phyloP scores from a whole-genome alignment of 176 grass and related monocot genomes.

The Urochloa ruziziensis region DNA sequence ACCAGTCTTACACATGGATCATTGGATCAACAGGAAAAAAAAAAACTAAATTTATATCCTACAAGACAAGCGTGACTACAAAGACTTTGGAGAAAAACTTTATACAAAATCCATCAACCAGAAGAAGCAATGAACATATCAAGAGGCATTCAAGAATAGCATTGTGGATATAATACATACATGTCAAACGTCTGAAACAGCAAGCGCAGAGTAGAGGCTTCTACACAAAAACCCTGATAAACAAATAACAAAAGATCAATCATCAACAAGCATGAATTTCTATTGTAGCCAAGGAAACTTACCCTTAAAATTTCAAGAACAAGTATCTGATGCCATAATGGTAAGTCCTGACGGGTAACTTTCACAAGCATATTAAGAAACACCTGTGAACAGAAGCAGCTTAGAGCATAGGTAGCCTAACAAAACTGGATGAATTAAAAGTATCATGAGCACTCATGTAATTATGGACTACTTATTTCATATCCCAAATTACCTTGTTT shows the following conservation, averaged over 20 bases:
- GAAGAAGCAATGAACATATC: conserved; percentile 16
- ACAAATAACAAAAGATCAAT: conserved; percentile 6
- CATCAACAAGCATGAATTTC: conserved; percentile 3
- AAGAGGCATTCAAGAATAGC: conserved; percentile 27
- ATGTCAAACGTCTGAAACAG: conserved; percentile 98
- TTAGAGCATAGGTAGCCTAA: conserved; percentile 25
- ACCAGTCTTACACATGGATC: neutral
- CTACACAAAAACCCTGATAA: conserved; percentile 93
- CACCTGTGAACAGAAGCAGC: conserved; percentile 61
- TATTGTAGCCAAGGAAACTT: conserved; percentile 33
- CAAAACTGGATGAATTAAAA: conserved; percentile 30
- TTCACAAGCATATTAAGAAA: conserved; percentile 99
- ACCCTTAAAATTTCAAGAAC: conserved; percentile 98
- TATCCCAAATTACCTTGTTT: neutral
- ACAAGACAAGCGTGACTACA: conserved; percentile 25
- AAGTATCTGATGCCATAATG: conserved; percentile 98
- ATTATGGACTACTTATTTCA: neutral
- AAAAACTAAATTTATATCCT: conserved; percentile 17
- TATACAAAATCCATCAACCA: conserved; percentile 3
- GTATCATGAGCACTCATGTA: neutral
- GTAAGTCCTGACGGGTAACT: conserved; percentile 89
- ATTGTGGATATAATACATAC: conserved; percentile 48
- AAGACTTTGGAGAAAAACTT: neutral
- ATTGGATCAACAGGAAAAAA: neutral
- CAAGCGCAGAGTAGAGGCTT: conserved; percentile 75